phyloP scores from a whole-genome alignment of 23 red algal species.

The Gracilaria vermiculophylla region DNA sequence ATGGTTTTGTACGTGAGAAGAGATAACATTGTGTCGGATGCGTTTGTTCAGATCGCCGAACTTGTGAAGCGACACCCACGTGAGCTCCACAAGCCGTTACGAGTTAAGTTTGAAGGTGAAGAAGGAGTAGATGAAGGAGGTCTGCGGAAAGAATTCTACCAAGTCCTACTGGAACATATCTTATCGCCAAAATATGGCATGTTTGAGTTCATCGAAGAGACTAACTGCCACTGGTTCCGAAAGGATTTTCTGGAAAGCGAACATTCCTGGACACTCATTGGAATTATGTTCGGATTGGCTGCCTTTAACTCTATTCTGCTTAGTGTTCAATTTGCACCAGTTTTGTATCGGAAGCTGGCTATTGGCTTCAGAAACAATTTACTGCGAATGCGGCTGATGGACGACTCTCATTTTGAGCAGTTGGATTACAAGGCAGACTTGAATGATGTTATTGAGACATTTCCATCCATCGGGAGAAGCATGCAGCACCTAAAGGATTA shows the following conservation, averaged over 20 bases:
- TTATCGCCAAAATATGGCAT: conserved; percentile 90
- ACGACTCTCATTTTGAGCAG: conserved; percentile 6
- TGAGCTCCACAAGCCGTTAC: conserved; percentile 82
- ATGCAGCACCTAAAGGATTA: conserved; percentile 68
- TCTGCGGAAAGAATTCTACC: conserved; percentile 90
- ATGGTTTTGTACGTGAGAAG: conserved; percentile 78
- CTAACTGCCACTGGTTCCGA: conserved; percentile 81
- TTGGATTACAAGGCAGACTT: conserved; percentile 59
- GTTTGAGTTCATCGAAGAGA: conserved; percentile 86
- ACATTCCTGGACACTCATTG: conserved; percentile 78
- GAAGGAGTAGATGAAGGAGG: conserved; percentile 94
- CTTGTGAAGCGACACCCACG: conserved; percentile 50
- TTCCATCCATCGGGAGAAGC: conserved; percentile 71
- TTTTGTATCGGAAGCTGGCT: conserved; percentile 82
- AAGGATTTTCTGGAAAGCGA: conserved; percentile 69
- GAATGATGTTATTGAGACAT: conserved; percentile 76
- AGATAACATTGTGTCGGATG: conserved; percentile 79
- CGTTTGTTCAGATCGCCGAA: conserved; percentile 59
- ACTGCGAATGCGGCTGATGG: conserved; percentile 4
- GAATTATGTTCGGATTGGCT: conserved; percentile 84
- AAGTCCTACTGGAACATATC: conserved; percentile 80
- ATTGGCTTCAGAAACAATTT: conserved; percentile 49
- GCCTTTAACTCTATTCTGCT: conserved; percentile 87
- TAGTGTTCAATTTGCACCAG: conserved; percentile 79
- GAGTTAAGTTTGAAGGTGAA: conserved; percentile 87